Percentiles rank a stretch among this genome's conserved stretches.
Conservation (phyloP, 208 protist genomes). For the Strigomonas culicis region DNA sequence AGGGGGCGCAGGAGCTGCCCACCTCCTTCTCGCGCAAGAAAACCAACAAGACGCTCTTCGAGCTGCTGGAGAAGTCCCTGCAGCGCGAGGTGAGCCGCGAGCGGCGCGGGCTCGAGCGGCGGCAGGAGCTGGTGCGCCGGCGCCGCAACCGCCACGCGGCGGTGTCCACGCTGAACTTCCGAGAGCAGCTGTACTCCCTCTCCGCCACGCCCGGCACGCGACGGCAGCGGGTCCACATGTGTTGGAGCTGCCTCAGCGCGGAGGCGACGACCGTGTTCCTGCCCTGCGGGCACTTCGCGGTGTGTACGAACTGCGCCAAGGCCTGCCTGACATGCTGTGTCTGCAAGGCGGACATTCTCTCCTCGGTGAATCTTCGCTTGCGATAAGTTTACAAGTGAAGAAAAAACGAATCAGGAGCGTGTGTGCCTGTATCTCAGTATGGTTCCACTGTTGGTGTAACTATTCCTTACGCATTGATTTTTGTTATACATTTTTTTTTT, state of each 20-base stretch:
- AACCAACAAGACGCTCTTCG: not conserved
- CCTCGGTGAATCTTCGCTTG: slow-evolving; percentile 32
- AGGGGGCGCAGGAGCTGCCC: not conserved
- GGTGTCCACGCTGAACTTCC: slow-evolving; percentile 37
- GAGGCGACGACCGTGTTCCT: slow-evolving; percentile 59
- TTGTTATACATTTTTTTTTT: slow-evolving; percentile 17
- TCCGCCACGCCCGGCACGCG: slow-evolving; percentile 31
- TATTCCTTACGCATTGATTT: not conserved
- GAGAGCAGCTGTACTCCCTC: slow-evolving; percentile 44
- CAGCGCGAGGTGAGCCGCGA: slow-evolving; percentile 3
- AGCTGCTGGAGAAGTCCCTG: not conserved
- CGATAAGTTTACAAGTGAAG: slow-evolving; percentile 12
- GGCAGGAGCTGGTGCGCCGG: slow-evolving; percentile 16
- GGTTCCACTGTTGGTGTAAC: not conserved
- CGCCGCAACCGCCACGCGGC: slow-evolving; percentile 19
- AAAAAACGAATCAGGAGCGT: not conserved
- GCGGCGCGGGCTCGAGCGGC: slow-evolving; percentile 4
- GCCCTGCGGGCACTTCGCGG: slow-evolving; percentile 68
- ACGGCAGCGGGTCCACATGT: slow-evolving; percentile 63
- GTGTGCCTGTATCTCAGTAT: not conserved
- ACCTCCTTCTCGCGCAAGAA: slow-evolving; percentile 5
- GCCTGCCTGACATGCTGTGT: slow-evolving; percentile 45
- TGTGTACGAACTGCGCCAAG: slow-evolving; percentile 46
- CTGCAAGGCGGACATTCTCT: slow-evolving; percentile 42
- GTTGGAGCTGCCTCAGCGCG: slow-evolving; percentile 61